Conservation (phyloP, 2,329 filamentous ascomycete species). For the Macrophomina phaseolina region DNA sequence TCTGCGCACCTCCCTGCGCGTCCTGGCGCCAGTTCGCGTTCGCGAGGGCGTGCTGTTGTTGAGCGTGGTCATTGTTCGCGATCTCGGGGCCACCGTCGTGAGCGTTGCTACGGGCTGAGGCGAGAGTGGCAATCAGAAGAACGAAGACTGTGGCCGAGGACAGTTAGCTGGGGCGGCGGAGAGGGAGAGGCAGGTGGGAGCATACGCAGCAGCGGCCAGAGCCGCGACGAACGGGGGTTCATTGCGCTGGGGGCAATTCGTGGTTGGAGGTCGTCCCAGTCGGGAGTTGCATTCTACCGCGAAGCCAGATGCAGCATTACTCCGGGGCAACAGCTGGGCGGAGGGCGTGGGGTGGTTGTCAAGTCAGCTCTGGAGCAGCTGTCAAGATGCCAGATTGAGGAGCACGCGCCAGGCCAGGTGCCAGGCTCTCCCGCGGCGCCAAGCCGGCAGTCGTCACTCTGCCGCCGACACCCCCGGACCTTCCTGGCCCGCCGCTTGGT, state of each 20-base stretch:
- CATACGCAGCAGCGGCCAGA: constrained; percentile 28
- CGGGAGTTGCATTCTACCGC: constrained; percentile 16
- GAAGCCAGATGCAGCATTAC: not conserved
- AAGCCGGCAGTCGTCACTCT: constrained; percentile 11
- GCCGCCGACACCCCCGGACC: not conserved
- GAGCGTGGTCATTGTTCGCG: not conserved
- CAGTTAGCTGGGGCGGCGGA: not conserved
- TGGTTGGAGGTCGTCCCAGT: not conserved
- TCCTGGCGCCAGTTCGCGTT: constrained; percentile 18
- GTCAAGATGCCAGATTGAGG: constrained; percentile 26
- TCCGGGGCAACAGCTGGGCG: constrained; percentile 11
- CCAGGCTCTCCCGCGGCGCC: not conserved
- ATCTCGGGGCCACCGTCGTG: constrained; percentile 23
- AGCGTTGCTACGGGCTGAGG: constrained; percentile 33
- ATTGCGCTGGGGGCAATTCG: constrained; percentile 25
- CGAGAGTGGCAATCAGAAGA: constrained; percentile 37
- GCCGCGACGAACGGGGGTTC: constrained; percentile 19
- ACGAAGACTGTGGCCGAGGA: constrained; percentile 38
- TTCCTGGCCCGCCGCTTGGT: constrained; percentile 8
- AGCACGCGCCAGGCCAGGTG: not conserved
- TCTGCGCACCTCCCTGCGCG: constrained; percentile 22
- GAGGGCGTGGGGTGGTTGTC: not conserved
- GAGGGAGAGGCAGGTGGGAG: not conserved
- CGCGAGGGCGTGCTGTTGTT: constrained; percentile 22
- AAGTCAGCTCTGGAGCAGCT: not conserved